Conservation (phyloP, 1,284 basidiomycete genomes). For the Cryptococcus sp. region DNA sequence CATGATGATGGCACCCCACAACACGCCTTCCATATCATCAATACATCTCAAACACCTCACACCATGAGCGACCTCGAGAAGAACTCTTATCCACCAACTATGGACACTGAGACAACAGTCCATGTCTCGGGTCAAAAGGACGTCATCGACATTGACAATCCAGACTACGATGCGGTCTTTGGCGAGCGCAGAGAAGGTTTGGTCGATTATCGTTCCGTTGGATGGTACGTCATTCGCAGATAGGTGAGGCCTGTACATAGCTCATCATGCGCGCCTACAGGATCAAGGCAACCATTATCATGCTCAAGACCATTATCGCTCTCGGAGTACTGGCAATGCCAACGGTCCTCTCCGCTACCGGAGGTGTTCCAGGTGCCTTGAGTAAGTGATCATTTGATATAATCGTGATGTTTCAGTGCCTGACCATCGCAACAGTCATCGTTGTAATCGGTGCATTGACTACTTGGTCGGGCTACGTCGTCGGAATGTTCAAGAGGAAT, state of each 20-base stretch:
- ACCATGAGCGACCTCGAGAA: conserved; percentile 22
- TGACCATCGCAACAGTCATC: conserved; percentile 19
- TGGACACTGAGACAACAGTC: conserved; percentile 4
- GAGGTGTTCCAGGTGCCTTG: conserved; percentile 36
- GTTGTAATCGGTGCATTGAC: conserved; percentile 30
- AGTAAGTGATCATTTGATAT: conserved; percentile 18
- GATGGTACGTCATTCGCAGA: conserved; percentile 31
- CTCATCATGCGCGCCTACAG: conserved; percentile 14
- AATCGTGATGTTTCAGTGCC: background rate
- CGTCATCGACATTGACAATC: conserved; percentile 11
- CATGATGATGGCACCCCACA: background rate
- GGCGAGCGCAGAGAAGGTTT: conserved; percentile 34
- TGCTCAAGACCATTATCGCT: conserved; percentile 42
- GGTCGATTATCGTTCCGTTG: conserved; percentile 40
- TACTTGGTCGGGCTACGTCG: conserved; percentile 25
- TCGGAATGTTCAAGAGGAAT: conserved; percentile 32
- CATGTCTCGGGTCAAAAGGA: conserved; percentile 13
- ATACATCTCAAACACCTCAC: background rate
- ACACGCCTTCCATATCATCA: background rate
- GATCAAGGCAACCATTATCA: conserved; percentile 38
- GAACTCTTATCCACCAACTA: conserved; percentile 2
- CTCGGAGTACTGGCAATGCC: conserved; percentile 42
- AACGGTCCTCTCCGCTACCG: conserved; percentile 25
- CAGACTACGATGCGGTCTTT: conserved; percentile 37
- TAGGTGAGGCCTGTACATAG: background rate